Evolutionary conservation across 495 filamentous ascomycete species (phyloP), one percentile per base, ranked within the genome.

Genomic region (Astrocystis sublimbata): DNA sequence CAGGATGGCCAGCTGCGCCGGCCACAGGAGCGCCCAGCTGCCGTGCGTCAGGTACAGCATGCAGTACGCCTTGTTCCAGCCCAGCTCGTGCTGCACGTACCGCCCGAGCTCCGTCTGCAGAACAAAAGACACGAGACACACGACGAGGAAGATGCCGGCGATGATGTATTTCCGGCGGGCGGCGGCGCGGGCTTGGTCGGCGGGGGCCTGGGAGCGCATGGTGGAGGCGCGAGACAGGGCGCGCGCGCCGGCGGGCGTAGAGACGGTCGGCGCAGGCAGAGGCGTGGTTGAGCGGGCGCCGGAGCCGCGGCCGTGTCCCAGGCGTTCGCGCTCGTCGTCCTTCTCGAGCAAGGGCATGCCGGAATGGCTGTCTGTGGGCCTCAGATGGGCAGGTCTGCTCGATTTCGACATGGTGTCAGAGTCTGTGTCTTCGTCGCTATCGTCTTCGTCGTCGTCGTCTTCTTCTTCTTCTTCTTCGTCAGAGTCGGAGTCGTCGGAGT

Each of bases 11-110:
- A 98, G 85, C 73, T 96, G 92, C 12, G 83, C 69, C 0, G 92
- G 92, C 89, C 90, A 98, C 12, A 98, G 84, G 15, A 98, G 66
- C 6, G 82, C 75, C 94, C 94, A 98, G 3, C 92, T 96, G 28
- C 92, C 88, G 78, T 98, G 94, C 1, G 93, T 98, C 47, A 98
- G 77, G 73, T 96, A 98, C 83, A 98, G 82, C 94, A 98, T 98
- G 80, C 89, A 92, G 79, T 97, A 98, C 24, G 93, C 88, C 77
- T 98, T 98, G 71, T 93, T 86, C 94, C 94, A 98, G 33, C 85
- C 81, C 60, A 97, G 72, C 41, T 92, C 87, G 74, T 91, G 85
- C 73, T 97, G 92, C 41, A 98, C 92, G 72, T 97, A 93, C 7
- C 92, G 87, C 3, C 94, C 92, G 13, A 96, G 92, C 79, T 97